Conservation (phyloP, 306 rosid genomes). For the Arachis hypogaea region DNA sequence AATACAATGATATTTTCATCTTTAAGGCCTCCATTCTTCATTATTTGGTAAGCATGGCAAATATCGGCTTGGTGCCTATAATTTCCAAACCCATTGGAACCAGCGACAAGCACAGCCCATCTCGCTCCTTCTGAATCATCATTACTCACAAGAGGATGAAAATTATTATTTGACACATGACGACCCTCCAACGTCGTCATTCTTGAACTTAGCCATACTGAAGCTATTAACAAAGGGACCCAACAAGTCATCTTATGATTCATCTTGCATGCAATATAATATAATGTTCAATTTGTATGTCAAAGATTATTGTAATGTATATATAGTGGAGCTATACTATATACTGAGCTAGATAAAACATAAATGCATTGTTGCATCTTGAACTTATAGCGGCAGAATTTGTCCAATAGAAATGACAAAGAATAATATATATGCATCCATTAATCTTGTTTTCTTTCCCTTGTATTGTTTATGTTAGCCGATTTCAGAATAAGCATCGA, state of each 20-base stretch:
- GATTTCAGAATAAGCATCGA: no score
- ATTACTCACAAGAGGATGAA: neutral
- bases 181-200: slow-evolving; percentile 20
- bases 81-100: slow-evolving; percentile 15
- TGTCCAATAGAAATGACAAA: no score
- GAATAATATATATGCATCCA: no score
- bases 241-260: neutral
- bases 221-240: neutral
- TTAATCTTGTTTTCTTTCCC: no score
- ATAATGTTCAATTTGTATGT: no score
- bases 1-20: slow-evolving; percentile 43
- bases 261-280: neutral
- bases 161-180: no score
- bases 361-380: no score
- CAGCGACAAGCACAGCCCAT: slow-evolving; percentile 46
- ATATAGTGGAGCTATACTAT: no score
- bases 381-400: no score
- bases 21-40: slow-evolving; percentile 35
- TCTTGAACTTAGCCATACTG: neutral
- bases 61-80: slow-evolving; percentile 52
- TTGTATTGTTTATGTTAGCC: no score
- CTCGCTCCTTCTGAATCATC: neutral
- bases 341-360: no score
- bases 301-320: no score
- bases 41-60: slow-evolving; percentile 44